Evolutionary conservation across 768 basidiomycete species (phyloP).

Genomic region (Amanita rubescens): DNA sequence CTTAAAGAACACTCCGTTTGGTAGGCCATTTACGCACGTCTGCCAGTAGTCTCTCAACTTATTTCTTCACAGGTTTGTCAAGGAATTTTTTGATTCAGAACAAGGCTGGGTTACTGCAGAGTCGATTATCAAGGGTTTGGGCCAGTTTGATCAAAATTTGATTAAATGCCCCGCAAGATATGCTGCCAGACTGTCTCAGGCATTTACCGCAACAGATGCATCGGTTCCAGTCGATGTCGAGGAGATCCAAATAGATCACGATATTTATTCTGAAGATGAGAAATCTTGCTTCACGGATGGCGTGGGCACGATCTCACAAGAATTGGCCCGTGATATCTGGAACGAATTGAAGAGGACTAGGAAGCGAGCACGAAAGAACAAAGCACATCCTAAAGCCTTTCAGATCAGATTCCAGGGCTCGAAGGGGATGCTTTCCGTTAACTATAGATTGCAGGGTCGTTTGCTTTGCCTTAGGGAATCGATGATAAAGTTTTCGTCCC

Average conservation of each 20-base stretch:
- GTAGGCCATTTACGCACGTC: constrained; percentile 19
- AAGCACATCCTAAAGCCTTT: constrained; percentile 39
- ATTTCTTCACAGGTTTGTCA: constrained; percentile 49
- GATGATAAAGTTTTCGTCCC: constrained; percentile 63
- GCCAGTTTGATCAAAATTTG: constrained; percentile 46
- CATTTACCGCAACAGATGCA: constrained; percentile 67
- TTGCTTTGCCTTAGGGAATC: constrained; percentile 46
- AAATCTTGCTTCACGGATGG: constrained; percentile 63
- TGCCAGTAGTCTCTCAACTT: neutral
- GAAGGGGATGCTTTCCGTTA: constrained; percentile 58
- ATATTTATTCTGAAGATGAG: constrained; percentile 25
- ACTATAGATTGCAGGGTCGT: constrained; percentile 43
- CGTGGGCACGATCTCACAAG: constrained; percentile 54
- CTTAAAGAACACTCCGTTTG: constrained; percentile 61
- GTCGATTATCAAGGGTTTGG: constrained; percentile 47
- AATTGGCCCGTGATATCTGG: constrained; percentile 45
- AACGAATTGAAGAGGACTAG: constrained; percentile 31
- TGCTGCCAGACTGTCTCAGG: constrained; percentile 65
- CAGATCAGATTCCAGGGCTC: constrained; percentile 59
- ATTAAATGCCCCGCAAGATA: constrained; percentile 62
- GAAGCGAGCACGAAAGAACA: constrained; percentile 23
- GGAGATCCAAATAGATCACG: constrained; percentile 37
- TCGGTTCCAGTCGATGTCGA: constrained; percentile 38
- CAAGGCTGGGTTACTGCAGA: constrained; percentile 29
- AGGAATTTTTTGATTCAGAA: constrained; percentile 35